Evolutionary conservation across 1,284 basidiomycete species (phyloP).

Genomic region (Moniliella sp.): DNA sequence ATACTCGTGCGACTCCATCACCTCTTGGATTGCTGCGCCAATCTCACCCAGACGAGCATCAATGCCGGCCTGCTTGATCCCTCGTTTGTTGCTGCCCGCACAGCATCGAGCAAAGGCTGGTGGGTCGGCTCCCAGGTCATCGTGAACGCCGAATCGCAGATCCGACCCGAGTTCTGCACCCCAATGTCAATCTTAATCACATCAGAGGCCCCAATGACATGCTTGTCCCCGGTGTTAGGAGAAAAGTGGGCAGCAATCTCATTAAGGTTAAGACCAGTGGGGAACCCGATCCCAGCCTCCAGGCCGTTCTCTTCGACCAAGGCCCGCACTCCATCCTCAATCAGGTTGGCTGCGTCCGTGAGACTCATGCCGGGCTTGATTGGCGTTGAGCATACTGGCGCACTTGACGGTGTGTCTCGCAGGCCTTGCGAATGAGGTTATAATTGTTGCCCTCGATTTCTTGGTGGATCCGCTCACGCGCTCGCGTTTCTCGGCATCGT

Average conservation of each 20-base stretch:
- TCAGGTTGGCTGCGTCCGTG: slow-evolving; percentile 78
- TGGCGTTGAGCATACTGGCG: slow-evolving; percentile 53
- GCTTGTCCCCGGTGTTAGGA: slow-evolving; percentile 81
- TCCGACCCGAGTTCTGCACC: slow-evolving; percentile 82
- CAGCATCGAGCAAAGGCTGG: slow-evolving; percentile 68
- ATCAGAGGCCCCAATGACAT: too few species aligned
- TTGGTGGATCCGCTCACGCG: slow-evolving; percentile 44
- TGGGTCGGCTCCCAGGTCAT: slow-evolving; percentile 70
- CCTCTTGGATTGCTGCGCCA: slow-evolving; percentile 79
- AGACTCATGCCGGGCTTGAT: slow-evolving; percentile 85
- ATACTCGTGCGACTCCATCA: slow-evolving; percentile 96
- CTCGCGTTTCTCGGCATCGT: slow-evolving; percentile 78
- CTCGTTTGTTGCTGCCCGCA: slow-evolving; percentile 76
- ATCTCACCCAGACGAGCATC: slow-evolving; percentile 83
- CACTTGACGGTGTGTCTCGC: slow-evolving; percentile 79
- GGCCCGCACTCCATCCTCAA: slow-evolving; percentile 56
- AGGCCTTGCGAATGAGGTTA: slow-evolving; percentile 66
- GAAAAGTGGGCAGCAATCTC: slow-evolving; percentile 90
- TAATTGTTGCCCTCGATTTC: slow-evolving; percentile 43
- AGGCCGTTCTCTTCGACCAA: slow-evolving; percentile 65
- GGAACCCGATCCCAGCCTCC: slow-evolving; percentile 72
- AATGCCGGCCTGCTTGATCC: slow-evolving; percentile 58
- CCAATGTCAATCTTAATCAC: slow-evolving; percentile 94
- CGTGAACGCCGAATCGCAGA: slow-evolving; percentile 87
- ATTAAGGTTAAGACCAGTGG: slow-evolving; percentile 84